Evolutionary conservation across 257 asterid genomes (phyloP), one percentile per base, ranked within the genome.

Genomic region (Nemophila menziesii): DNA sequence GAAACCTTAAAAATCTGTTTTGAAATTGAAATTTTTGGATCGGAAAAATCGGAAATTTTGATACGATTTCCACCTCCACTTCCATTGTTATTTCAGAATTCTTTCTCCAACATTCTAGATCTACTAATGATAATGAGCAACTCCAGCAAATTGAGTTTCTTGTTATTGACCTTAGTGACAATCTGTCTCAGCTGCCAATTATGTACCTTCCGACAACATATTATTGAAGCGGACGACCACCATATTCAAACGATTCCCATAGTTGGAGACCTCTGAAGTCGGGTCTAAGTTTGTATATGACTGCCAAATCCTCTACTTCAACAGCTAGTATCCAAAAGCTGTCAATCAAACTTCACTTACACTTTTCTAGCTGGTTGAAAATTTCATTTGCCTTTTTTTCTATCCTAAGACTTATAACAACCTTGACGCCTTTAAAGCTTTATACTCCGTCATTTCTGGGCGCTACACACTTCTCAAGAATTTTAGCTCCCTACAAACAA

Each of bases 151-250:
- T n/a, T n/a, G n/a, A n/a, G n/a, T n/a, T n/a, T n/a, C n/a, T n/a
- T n/a, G n/a, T n/a, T n/a, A n/a, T n/a, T n/a, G n/a, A n/a, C n/a
- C n/a, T n/a, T n/a, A n/a, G n/a, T n/a, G n/a, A n/a, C n/a, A n/a
- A n/a, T n/a, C n/a, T n/a, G n/a, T 14, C 43, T 55, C n/a, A 50
- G 70, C 63, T 13, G 46, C 45, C 8, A 36, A 68, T 43, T 87
- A 71, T 60, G 69, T 52, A 15, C 72, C 95, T 2, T 73, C 89
- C 3, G 95, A 87, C 53, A 55, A 71, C 58, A 80, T 80, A 57
- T 74, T 83, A 60, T 48, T 87, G 49, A 87, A 68, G 97, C 49
- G 97, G 97, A 42, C 93, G 93, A 4, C 86, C 81, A n/a, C 48
- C 84, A 1, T 71, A 69, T 22, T 69, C 84, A 1, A 42, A 67